These are phyloP conservation scores for Daldinia vernicosa DNA, from an alignment of 495 filamentous ascomycete species.

Conservation along the genomic window DNA sequence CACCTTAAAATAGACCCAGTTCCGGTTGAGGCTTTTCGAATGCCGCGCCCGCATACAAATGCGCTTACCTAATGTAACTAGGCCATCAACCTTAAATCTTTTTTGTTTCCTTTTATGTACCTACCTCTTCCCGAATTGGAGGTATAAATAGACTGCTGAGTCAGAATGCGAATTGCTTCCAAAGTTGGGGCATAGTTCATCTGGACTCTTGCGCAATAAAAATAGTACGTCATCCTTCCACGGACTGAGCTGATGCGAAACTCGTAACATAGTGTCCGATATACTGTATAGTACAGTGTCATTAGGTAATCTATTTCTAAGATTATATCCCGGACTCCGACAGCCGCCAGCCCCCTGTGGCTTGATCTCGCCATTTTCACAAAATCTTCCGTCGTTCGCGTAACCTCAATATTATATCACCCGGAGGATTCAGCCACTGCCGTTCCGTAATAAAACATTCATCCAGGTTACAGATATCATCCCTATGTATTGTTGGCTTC, in stretches of 20 bases:
- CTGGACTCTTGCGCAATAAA: not conserved
- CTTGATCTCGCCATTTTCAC: constrained; percentile 38
- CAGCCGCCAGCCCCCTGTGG: constrained; percentile 36
- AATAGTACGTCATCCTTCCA: not conserved
- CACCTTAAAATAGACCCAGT: constrained; percentile 28
- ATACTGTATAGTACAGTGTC: constrained; percentile 1
- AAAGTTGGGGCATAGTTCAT: not conserved
- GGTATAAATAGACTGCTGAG: not conserved
- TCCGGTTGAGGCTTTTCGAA: constrained; percentile 17
- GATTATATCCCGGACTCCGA: constrained; percentile 28
- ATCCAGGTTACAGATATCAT: not conserved
- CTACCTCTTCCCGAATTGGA: not conserved
- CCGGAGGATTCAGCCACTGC: constrained; percentile 21
- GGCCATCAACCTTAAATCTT: not conserved
- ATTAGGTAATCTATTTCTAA: constrained; percentile 25
- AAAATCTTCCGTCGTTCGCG: constrained; percentile 31
- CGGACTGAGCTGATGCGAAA: not conserved
- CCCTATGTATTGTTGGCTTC: not conserved
- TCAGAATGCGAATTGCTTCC: not conserved
- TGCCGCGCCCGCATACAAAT: constrained; percentile 1
- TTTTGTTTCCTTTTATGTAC: not conserved
- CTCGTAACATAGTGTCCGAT: constrained; percentile 17
- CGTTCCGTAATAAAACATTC: constrained; percentile 18
- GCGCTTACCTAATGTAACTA: not conserved
- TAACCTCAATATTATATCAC: constrained; percentile 19